A percentile compares a stretch with the other conserved stretches of the same genome.
These are phyloP conservation scores for Marasmius sp. DNA, from an alignment of 1,284 basidiomycete genomes.

Conservation along the genomic window DNA sequence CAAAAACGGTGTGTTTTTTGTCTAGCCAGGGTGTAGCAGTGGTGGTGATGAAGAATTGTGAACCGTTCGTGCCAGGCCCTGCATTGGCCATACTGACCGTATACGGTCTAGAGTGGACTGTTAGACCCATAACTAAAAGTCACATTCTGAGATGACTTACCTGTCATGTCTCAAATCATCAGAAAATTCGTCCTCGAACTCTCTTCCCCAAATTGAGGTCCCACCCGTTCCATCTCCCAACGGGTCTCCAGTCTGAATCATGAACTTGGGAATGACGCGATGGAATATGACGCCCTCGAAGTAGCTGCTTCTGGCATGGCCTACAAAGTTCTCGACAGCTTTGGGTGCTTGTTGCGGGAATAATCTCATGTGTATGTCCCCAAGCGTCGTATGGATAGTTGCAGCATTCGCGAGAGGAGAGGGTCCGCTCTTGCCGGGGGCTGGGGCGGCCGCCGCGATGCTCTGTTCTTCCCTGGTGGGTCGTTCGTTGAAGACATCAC, in stretches of 20 bases:
- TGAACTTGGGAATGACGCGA: conserved; percentile 98
- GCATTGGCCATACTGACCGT: conserved; percentile 99
- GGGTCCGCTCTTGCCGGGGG: conserved; percentile 49
- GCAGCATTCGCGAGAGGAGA: conserved; percentile 74
- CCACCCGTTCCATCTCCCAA: conserved; percentile 98
- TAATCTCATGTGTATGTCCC: conserved; percentile 90
- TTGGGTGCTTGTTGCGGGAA: conserved; percentile 93
- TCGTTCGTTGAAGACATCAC: conserved; percentile 98
- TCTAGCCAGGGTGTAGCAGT: conserved; percentile 95
- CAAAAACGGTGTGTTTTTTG: conserved; percentile 95
- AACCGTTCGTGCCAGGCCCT: conserved; percentile 91
- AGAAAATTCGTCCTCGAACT: conserved; percentile 96
- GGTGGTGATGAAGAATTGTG: conserved; percentile 98
- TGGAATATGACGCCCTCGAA: conserved; percentile 97
- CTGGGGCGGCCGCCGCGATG: conserved; percentile 71
- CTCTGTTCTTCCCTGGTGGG: conserved; percentile 96
- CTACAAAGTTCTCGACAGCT: conserved; percentile 97
- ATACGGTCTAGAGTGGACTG: conserved; percentile 65
- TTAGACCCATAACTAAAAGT: conserved; percentile 12
- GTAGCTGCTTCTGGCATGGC: conserved; percentile 88
- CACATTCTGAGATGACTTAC: conserved; percentile 35
- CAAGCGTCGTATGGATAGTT: conserved; percentile 93
- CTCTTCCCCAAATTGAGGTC: conserved; percentile 89
- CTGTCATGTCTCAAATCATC: conserved; percentile 89
- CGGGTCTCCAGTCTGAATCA: conserved; percentile 99